A percentile compares a stretch with the other conserved stretches of the same genome.
Conservation (phyloP, 2,329 filamentous ascomycete species). For the Trichoderma harzianum region DNA sequence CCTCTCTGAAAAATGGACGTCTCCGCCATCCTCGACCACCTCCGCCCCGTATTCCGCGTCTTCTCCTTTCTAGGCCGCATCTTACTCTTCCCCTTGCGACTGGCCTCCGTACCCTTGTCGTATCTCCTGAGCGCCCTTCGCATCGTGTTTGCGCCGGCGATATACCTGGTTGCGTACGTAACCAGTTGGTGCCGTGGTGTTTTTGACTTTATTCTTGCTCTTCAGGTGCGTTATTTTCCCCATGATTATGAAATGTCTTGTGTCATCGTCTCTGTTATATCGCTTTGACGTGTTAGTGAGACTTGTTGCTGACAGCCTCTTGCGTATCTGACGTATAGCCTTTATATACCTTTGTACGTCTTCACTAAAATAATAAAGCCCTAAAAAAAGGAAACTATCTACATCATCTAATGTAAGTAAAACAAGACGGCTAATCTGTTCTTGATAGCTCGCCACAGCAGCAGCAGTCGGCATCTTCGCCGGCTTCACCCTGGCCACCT, state of each 20-base stretch:
- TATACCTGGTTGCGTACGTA: constrained; percentile 33
- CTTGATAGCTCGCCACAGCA: constrained; percentile 57
- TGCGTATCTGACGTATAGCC: constrained; percentile 29
- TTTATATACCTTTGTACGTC: constrained; percentile 41
- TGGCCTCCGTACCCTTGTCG: constrained; percentile 31
- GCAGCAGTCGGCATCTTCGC: constrained; percentile 62
- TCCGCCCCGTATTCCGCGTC: constrained; percentile 29
- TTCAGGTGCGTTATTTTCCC: constrained; percentile 34
- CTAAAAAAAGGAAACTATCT: neutral
- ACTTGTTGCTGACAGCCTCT: neutral
- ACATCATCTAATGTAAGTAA: constrained; percentile 14
- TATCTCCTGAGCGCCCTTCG: constrained; percentile 29
- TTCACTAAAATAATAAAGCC: neutral
- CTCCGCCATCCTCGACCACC: constrained; percentile 27
- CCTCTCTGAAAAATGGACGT: constrained; percentile 20
- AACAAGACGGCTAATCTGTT: neutral
- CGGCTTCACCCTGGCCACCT: constrained; percentile 57
- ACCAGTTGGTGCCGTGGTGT: constrained; percentile 24
- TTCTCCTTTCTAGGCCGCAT: constrained; percentile 25
- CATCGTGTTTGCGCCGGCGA: constrained; percentile 36
- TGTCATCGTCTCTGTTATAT: neutral
- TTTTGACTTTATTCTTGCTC: constrained; percentile 29
- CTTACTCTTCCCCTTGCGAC: constrained; percentile 30
- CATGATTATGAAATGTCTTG: neutral
- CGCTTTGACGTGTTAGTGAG: neutral